Evolutionary conservation across 208 protist species (phyloP).

Genomic region (Trypanosoma theileri): DNA sequence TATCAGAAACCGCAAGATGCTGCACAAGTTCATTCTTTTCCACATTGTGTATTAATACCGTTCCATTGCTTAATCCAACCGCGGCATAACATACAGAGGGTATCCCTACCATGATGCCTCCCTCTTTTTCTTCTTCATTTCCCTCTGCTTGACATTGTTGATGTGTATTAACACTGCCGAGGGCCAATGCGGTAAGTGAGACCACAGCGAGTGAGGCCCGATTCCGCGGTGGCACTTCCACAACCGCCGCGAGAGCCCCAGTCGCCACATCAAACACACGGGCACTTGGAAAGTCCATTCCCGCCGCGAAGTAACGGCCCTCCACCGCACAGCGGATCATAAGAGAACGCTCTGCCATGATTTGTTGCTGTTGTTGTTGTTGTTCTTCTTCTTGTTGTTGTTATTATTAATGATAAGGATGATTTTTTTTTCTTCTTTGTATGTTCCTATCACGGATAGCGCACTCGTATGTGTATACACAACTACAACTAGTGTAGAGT

Average conservation of each 20-base stretch:
- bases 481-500: too few relatives aligned
- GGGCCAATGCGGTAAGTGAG: slow-evolving; percentile 62
- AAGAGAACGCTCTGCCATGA: slow-evolving; percentile 76
- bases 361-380: not conserved
- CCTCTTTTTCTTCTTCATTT: slow-evolving; percentile 15
- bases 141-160: not conserved
- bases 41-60: slow-evolving; percentile 74
- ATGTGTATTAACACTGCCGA: slow-evolving; percentile 27
- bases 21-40: slow-evolving; percentile 39
- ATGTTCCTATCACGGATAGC: too few relatives aligned
- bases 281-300: slow-evolving; percentile 75
- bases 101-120: slow-evolving; percentile 7
- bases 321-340: slow-evolving; percentile 56
- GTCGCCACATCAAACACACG: slow-evolving; percentile 78
- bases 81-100: slow-evolving; percentile 42
- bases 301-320: slow-evolving; percentile 64
- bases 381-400: slow-evolving; percentile 1
- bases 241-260: slow-evolving; percentile 43
- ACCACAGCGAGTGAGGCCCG: slow-evolving; percentile 48
- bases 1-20: slow-evolving; percentile 60
- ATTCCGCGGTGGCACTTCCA: slow-evolving; percentile 48
- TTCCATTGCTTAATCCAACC: slow-evolving; percentile 77
- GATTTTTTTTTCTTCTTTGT: not conserved
- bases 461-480: too few relatives aligned
- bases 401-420: not conserved